phyloP scores from a whole-genome alignment of 805 yeast genomes.

The Candida morakotiae region DNA sequence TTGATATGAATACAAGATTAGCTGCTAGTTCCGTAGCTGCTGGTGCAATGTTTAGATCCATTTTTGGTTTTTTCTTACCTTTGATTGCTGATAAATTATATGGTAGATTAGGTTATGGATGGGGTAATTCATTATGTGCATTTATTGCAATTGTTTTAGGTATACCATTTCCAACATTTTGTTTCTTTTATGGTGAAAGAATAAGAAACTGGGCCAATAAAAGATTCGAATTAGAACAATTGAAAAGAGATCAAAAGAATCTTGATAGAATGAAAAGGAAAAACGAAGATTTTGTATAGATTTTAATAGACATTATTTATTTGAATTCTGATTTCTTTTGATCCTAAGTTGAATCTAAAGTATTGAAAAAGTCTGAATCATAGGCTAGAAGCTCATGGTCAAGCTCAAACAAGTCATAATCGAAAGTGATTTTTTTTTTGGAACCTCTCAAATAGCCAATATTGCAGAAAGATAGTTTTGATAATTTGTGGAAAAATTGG shows the following conservation, averaged over 20 bases:
- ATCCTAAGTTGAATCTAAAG: too few relatives aligned
- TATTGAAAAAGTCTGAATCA: too few relatives aligned
- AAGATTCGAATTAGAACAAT: slow-evolving; percentile 20
- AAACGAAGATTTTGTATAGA: slow-evolving; percentile 5
- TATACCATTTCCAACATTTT: slow-evolving; percentile 34
- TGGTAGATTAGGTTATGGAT: slow-evolving; percentile 29
- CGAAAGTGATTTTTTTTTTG: too few relatives aligned
- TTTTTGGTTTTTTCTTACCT: slow-evolving; percentile 37
- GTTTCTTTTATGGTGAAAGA: slow-evolving; percentile 32
- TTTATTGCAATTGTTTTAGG: slow-evolving; percentile 30
- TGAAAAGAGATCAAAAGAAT: slow-evolving; percentile 18
- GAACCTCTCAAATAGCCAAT: too few relatives aligned
- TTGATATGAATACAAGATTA: slow-evolving; percentile 33
- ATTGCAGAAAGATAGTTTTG: too few relatives aligned
- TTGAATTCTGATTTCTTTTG: too few relatives aligned
- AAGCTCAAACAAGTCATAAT: too few relatives aligned
- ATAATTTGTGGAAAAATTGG: too few relatives aligned
- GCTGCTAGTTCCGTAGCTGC: slow-evolving; percentile 40
- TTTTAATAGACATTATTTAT: slow-evolving; percentile 1
- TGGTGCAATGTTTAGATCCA: slow-evolving; percentile 36
- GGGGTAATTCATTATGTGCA: slow-evolving; percentile 40
- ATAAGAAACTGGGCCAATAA: slow-evolving; percentile 31
- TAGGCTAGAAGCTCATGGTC: too few relatives aligned
- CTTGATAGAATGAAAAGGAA: slow-evolving; percentile 14
- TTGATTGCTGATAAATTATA: slow-evolving; percentile 36